Evolutionary conservation across 2,329 filamentous ascomycete genomes (phyloP), one percentile per base, ranked within the genome.

Genomic region (Tolypocladium ovalisporum): DNA sequence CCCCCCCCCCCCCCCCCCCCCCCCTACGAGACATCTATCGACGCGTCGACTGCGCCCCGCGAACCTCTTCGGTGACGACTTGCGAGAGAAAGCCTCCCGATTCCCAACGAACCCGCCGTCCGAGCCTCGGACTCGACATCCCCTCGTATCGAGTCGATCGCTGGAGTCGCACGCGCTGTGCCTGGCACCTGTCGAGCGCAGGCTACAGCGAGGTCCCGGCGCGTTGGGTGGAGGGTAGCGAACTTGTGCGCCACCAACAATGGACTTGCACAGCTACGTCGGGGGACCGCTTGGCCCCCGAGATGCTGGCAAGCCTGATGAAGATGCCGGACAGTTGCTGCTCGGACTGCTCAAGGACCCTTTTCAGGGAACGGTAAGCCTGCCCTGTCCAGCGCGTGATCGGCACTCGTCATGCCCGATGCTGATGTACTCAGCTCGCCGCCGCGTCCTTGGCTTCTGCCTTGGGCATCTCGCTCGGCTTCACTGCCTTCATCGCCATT

Each of bases 391-490:
- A 51, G 17, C 4, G 7, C 27, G 40, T 39, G 13, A 27, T 29
- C 15, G 3, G 13, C 13, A n/a, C 44, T n/a, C n/a, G 3, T 24
- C 22, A 44, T 19, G 10, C 22, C 36, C 13, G n/a, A 52, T 22
- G 35, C 37, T 32, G 52, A 36, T 35, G 15, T n/a, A 22, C 19
- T 49, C 27, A 72, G 70, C 68, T 72, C 42, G 59, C 61, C 52
- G 60, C 61, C 49, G 65, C 65, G 34, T 87, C 91, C 49, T 79
- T 97, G 59, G 85, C 86, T 73, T 87, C 89, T 58, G 90, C 92
- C 54, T 75, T 97, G 51, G 88, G 79, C 62, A 90, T 88, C 27
- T 96, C 93, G 3, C 69, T 97, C 51, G 88, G 84, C 57, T 77
- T 94, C 67, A 90, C 90, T 10, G 67, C 81, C 61, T 78, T 85